Evolutionary conservation across 306 rosid species (phyloP), one percentile per base, ranked within the genome.

Genomic region (Psophocarpus tetragonolobus): DNA sequence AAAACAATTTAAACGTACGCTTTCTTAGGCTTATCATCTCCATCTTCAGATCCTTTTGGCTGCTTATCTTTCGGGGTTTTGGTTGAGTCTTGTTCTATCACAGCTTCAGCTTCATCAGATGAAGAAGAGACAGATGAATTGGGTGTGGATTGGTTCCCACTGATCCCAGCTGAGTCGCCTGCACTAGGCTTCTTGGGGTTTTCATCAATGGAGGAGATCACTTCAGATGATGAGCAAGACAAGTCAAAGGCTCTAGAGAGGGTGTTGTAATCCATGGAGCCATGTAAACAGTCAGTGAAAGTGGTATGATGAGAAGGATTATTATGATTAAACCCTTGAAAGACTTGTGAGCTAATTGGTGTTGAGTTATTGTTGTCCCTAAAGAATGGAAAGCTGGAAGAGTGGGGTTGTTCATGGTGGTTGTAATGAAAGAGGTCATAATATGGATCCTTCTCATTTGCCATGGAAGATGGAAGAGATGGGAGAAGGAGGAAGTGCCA

Each of bases 211-310:
- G 88, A 80, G 11, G 93, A 88, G 67, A 88, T 72, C 29, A 89
- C 87, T 83, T 89, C 90, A 64, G 97, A 82, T 3, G 97, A 87
- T 4, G 97, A 90, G 50, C 97, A 92, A 38, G 98, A 85, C 87
- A 92, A 58, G 83, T 91, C 97, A 68, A 95, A 95, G 74, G 96
- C 97, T 81, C 63, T 87, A 0, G 97, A 91, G 68, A 91, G 91
- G 27, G 84, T 81, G 82, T 85, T 88, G 75, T 91, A 95, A 58
- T 92, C 97, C 90, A 92, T 71, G 38, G 96, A 85, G 44, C 88
- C 91, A 39, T 89, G 91, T 27, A 92, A 84, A 73, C 81, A 89
- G 50, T 95, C 96, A 14, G 89, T 87, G 86, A 90, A 95, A 86
- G 85, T 88, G 84, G 87, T 73, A 29, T 61, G 69, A 6, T 61